Evolutionary conservation across 2,329 filamentous ascomycete species (phyloP).

Genomic region (Ophiostoma australiae): DNA sequence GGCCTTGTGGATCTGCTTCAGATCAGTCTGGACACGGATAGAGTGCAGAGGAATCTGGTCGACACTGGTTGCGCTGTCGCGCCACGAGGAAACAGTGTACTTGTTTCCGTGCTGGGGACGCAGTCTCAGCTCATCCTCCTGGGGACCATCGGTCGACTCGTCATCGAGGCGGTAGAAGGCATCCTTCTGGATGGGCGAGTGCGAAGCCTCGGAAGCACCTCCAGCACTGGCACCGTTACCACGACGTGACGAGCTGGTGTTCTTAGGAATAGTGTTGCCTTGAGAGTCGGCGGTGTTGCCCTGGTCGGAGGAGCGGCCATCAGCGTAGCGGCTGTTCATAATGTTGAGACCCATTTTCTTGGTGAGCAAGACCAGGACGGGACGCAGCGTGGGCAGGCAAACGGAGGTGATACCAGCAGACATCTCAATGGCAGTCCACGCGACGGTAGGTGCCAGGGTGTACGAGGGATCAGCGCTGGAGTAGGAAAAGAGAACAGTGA

Average conservation of each 20-base stretch:
- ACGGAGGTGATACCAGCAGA: slow-evolving; percentile 12
- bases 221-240: background rate
- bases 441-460: slow-evolving; percentile 10
- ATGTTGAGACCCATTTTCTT: background rate
- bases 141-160: slow-evolving; percentile 1
- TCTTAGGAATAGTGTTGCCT: background rate
- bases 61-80: background rate
- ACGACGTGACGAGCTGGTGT: background rate
- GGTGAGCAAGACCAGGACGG: background rate
- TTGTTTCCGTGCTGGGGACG: slow-evolving; percentile 12
- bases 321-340: slow-evolving; percentile 1
- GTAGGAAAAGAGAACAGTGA: slow-evolving; percentile 8
- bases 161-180: slow-evolving; percentile 13
- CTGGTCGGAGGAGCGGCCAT: background rate
- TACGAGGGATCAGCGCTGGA: background rate
- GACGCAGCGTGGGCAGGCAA: slow-evolving; percentile 6
- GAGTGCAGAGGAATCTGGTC: slow-evolving; percentile 13
- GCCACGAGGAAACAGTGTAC: slow-evolving; percentile 10
- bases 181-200: slow-evolving; percentile 10
- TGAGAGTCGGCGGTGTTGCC: background rate
- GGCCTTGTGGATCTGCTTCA: slow-evolving; percentile 7
- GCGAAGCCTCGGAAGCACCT: background rate
- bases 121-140: background rate
- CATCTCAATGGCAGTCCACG: slow-evolving; percentile 14
- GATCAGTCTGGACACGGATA: background rate